Conservation (phyloP, 2,329 filamentous ascomycete species). For the Fusarium mexicanum region DNA sequence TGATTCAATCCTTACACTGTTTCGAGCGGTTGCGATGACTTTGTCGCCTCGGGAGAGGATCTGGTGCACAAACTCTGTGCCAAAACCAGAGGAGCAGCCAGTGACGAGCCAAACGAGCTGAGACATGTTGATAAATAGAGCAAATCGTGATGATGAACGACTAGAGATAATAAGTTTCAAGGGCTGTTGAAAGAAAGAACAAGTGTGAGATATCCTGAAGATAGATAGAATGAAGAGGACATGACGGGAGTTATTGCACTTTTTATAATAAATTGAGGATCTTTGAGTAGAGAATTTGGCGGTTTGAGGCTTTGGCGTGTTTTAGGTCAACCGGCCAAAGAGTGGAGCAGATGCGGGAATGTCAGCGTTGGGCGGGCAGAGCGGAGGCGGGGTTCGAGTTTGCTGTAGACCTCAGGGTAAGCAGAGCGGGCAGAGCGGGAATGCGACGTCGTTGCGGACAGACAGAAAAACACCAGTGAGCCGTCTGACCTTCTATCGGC, state of each 20-base stretch:
- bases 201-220: too few relatives aligned
- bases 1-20: constrained; percentile 28
- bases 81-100: constrained; percentile 48
- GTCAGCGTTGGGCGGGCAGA: neutral
- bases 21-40: constrained; percentile 46
- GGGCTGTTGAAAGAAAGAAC: too few relatives aligned
- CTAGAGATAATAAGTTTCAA: neutral
- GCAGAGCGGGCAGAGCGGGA: neutral
- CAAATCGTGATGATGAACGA: neutral
- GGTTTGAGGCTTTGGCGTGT: too few relatives aligned
- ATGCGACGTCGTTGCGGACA: neutral
- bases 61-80: constrained; percentile 33
- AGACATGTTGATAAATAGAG: constrained; percentile 27
- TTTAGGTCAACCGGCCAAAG: too few relatives aligned
- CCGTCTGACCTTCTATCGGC: neutral
- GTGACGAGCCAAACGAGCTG: constrained; percentile 48
- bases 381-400: neutral
- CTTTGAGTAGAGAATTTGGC: neutral
- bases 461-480: neutral
- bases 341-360: neutral
- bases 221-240: neutral
- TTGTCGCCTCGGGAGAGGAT: constrained; percentile 44
- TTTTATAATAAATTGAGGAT: neutral
- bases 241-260: rapidly evolving
- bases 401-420: neutral